Evolutionary conservation across 345 rosid species (phyloP).

Genomic region (Eucalyptus curtisii): DNA sequence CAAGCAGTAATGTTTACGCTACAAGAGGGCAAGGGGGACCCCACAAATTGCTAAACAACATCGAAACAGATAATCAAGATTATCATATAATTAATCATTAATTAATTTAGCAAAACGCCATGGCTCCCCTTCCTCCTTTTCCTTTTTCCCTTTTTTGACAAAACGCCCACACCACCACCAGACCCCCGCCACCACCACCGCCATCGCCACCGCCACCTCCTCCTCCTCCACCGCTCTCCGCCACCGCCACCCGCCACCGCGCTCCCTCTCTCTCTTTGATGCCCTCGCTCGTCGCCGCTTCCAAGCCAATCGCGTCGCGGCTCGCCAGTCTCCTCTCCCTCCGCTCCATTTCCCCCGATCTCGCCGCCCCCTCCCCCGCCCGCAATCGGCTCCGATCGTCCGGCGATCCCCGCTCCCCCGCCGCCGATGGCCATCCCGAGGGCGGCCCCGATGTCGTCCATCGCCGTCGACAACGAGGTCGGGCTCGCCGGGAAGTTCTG

Average conservation of each 20-base stretch:
- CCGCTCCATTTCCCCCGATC: conserved; percentile 4
- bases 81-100: background rate
- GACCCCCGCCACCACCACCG: background rate
- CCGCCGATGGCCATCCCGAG: conserved; percentile 4
- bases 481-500: conserved; percentile 56
- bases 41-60: background rate
- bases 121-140: background rate
- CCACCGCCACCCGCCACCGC: background rate
- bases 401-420: conserved; percentile 21
- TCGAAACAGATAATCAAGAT: background rate
- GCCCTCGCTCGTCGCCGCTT: conserved; percentile 17
- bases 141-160: background rate
- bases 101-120: background rate
- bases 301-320: conserved; percentile 10
- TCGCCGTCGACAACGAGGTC: conserved; percentile 36
- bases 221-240: background rate
- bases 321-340: conserved; percentile 4
- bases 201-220: background rate
- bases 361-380: background rate
- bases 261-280: conserved; percentile 5
- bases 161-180: background rate
- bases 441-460: background rate
- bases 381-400: background rate
- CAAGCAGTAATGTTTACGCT: background rate
- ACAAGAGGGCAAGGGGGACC: background rate